Percentiles rank a stretch among this genome's conserved stretches.
These are phyloP conservation scores for Backusella tuberculispora DNA, from an alignment of 192 early-diverging fungal species.

Conservation along the genomic window DNA sequence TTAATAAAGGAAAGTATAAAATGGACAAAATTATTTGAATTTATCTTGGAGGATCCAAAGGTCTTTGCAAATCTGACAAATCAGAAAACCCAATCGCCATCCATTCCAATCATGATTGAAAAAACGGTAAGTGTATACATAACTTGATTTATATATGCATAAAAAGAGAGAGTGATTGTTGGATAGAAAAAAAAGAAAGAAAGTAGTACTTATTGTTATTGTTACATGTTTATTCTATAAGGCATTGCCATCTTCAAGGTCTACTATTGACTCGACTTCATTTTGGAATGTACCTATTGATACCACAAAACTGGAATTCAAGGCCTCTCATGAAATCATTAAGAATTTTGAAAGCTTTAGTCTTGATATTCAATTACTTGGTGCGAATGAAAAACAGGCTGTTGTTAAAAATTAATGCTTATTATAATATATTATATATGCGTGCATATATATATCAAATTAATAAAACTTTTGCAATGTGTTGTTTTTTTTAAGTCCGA, in stretches of 20 bases:
- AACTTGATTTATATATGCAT: background rate
- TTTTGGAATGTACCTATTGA: background rate
- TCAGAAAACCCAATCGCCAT: background rate
- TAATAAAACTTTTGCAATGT: too few species aligned
- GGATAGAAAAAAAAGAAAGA: background rate
- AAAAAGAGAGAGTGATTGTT: background rate
- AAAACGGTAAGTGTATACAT: background rate
- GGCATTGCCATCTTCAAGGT: background rate
- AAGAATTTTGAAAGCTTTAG: constrained; percentile 4
- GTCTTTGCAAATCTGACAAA: constrained; percentile 10
- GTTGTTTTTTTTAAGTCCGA: too few species aligned
- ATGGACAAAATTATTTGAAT: constrained; percentile 7
- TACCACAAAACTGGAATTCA: background rate
- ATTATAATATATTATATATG: too few species aligned
- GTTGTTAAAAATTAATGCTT: background rate
- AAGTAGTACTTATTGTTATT: background rate
- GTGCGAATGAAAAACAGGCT: background rate
- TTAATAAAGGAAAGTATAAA: constrained; percentile 2
- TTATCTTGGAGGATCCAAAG: background rate
- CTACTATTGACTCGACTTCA: background rate
- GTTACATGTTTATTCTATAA: background rate
- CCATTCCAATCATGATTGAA: background rate
- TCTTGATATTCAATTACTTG: background rate
- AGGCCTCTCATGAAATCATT: background rate
- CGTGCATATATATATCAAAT: too few species aligned